phyloP scores from a whole-genome alignment of 176 grass and related monocot species.

The Tuctoria greenei region DNA sequence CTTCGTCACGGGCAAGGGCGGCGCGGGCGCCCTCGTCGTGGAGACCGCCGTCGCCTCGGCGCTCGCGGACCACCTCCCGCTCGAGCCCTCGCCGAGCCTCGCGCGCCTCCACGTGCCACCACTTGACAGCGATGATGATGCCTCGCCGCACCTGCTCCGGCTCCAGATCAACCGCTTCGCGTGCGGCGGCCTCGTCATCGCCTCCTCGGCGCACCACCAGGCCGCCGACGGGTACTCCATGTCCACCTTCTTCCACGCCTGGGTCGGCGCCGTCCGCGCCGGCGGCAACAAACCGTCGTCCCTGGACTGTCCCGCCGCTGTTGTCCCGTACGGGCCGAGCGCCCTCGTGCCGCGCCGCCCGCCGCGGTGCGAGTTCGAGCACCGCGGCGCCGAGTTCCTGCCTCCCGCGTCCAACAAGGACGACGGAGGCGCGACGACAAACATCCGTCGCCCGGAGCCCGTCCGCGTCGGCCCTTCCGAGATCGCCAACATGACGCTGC shows the following conservation, averaged over 20 bases:
- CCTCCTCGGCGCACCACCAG: conserved; percentile 41
- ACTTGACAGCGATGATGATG: neutral
- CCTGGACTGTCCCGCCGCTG: neutral
- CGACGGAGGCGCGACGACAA: no score
- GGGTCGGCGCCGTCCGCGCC: conserved; percentile 36
- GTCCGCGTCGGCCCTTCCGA: neutral
- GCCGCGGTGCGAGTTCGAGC: conserved; percentile 49
- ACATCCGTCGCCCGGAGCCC: neutral
- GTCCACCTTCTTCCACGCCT: conserved; percentile 44
- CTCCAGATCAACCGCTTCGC: conserved; percentile 59
- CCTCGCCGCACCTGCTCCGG: conserved; percentile 32
- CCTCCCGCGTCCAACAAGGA: neutral
- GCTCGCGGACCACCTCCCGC: conserved; percentile 45
- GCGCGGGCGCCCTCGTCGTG: conserved; percentile 37
- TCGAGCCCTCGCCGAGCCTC: conserved; percentile 31
- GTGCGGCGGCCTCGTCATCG: conserved; percentile 54
- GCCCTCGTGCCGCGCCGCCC: conserved; percentile 34
- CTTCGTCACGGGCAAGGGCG: conserved; percentile 12
- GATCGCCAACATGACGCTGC: conserved; percentile 45
- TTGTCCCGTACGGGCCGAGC: conserved; percentile 25
- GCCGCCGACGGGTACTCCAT: conserved; percentile 56
- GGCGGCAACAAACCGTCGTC: neutral
- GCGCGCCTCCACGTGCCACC: conserved; percentile 16
- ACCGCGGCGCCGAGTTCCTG: conserved; percentile 50
- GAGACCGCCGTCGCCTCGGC: conserved; percentile 36